A percentile compares a stretch with the other conserved stretches of the same genome.
Conservation (phyloP, 1,284 basidiomycete species). For the Gomphus bonarii region DNA sequence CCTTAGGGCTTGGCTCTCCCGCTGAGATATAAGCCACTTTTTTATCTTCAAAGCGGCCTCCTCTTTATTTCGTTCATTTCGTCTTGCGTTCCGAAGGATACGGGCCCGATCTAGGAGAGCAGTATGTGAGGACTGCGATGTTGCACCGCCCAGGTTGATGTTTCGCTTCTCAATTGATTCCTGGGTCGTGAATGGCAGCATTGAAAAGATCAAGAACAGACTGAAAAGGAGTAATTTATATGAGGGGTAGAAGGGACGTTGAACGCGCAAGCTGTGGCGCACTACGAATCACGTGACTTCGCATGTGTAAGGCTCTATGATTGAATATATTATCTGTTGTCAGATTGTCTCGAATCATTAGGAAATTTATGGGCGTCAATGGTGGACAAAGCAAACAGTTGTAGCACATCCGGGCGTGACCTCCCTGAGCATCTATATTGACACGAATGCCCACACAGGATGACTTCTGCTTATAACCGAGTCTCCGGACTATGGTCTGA, state of each 20-base stretch:
- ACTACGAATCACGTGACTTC: background rate
- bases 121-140: slow-evolving; percentile 38
- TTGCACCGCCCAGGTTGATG: slow-evolving; percentile 70
- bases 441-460: background rate
- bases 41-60: slow-evolving; percentile 54
- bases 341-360: background rate
- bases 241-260: background rate
- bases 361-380: background rate
- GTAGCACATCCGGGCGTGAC: too few relatives aligned
- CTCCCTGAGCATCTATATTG: background rate
- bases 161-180: slow-evolving; percentile 29
- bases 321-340: too few relatives aligned
- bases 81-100: slow-evolving; percentile 44
- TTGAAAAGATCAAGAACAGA: background rate
- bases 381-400: background rate
- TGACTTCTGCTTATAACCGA: slow-evolving; percentile 19
- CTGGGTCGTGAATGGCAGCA: slow-evolving; percentile 8
- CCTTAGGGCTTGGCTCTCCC: slow-evolving; percentile 3
- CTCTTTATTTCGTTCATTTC: slow-evolving; percentile 39
- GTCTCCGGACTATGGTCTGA: slow-evolving; percentile 38
- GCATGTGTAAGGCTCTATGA: background rate
- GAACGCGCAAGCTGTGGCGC: background rate
- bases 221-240: background rate
- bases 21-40: slow-evolving; percentile 29
- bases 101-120: slow-evolving; percentile 54